Evolutionary conservation across 352 stramenopile species (phyloP).

Genomic region (Phytophthora ramorum): DNA sequence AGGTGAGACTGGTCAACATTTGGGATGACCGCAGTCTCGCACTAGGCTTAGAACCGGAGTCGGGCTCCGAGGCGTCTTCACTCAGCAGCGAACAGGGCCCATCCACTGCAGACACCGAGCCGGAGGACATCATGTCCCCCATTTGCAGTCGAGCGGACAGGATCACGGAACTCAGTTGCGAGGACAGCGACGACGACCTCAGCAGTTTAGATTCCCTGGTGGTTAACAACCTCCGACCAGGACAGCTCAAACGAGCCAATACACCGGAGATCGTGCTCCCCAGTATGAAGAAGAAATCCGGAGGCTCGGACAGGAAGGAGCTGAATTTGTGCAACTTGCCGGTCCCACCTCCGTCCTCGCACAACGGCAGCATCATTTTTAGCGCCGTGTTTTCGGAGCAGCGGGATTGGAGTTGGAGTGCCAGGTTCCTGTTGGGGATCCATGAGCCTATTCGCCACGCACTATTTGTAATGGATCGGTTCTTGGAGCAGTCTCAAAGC

Average conservation of each 20-base stretch:
- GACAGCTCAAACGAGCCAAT: conserved; percentile 38
- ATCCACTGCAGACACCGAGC: conserved; percentile 43
- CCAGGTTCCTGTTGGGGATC: conserved; percentile 72
- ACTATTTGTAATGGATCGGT: conserved; percentile 85
- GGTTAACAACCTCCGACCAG: conserved; percentile 20
- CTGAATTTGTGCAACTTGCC: conserved; percentile 41
- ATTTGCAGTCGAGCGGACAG: conserved; percentile 45
- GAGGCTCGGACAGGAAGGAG: conserved; percentile 23
- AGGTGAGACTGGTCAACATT: conserved; percentile 50
- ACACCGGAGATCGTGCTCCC: conserved; percentile 41
- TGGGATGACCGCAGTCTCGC: conserved; percentile 54
- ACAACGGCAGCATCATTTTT: conserved; percentile 73
- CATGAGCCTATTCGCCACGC: conserved; percentile 84
- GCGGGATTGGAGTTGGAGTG: conserved; percentile 69
- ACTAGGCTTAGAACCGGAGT: conserved; percentile 24
- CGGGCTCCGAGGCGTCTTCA: conserved; percentile 1
- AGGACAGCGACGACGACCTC: conserved; percentile 49
- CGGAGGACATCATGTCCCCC: conserved; percentile 53
- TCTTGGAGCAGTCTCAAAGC: conserved; percentile 67
- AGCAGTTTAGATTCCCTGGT: conserved; percentile 28
- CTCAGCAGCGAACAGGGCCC: conserved; percentile 29
- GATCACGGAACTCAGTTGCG: conserved; percentile 55
- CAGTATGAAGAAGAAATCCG: conserved; percentile 20
- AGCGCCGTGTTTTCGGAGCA: conserved; percentile 68
- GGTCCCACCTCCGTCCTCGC: conserved; percentile 56